Percentiles rank a stretch among this genome's conserved stretches.
phyloP scores from a whole-genome alignment of 129 eudicot genomes.

The Pittosporum tobira region DNA sequence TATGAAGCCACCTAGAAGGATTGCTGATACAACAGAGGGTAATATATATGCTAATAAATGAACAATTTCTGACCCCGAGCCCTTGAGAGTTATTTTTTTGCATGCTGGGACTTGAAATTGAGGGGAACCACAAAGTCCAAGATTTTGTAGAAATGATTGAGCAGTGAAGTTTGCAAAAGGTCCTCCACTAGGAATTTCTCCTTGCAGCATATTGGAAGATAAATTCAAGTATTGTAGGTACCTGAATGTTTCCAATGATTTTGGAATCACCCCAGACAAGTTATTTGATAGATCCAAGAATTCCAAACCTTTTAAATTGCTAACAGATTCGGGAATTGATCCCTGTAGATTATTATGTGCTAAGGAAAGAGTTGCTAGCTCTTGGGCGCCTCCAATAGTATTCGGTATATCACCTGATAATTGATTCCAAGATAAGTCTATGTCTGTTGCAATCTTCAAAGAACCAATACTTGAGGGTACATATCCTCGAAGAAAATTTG shows the following conservation, averaged over 20 bases:
- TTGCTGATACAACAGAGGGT: slow-evolving; percentile 6
- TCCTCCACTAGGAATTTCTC: slow-evolving; percentile 11
- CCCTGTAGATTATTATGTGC: too few species aligned
- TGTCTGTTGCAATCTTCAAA: background rate
- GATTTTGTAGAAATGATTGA: slow-evolving; percentile 17
- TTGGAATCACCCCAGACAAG: too few species aligned
- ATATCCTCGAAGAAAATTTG: slow-evolving; percentile 12
- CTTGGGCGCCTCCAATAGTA: too few species aligned
- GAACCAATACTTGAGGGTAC: slow-evolving; percentile 11
- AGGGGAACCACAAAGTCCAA: slow-evolving; percentile 18
- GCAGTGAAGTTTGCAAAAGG: too few species aligned
- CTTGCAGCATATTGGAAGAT: slow-evolving; percentile 4
- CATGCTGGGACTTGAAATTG: slow-evolving; percentile 12
- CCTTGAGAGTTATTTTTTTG: background rate
- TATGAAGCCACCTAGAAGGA: background rate
- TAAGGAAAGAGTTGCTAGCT: too few species aligned
- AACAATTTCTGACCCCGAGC: background rate
- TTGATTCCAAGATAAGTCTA: slow-evolving; percentile 8
- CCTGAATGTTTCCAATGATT: slow-evolving; percentile 10
- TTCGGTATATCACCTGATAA: slow-evolving; percentile 11
- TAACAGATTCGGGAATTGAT: slow-evolving; percentile 12
- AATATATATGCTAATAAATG: slow-evolving; percentile 10
- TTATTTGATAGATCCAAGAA: slow-evolving; percentile 5
- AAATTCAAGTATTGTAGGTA: slow-evolving; percentile 9
- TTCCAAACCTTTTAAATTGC: slow-evolving; percentile 9